A percentile compares a stretch with the other conserved stretches of the same genome.
Evolutionary conservation across 768 basidiomycete species (phyloP).

Genomic region (Sarcodon sp.): DNA sequence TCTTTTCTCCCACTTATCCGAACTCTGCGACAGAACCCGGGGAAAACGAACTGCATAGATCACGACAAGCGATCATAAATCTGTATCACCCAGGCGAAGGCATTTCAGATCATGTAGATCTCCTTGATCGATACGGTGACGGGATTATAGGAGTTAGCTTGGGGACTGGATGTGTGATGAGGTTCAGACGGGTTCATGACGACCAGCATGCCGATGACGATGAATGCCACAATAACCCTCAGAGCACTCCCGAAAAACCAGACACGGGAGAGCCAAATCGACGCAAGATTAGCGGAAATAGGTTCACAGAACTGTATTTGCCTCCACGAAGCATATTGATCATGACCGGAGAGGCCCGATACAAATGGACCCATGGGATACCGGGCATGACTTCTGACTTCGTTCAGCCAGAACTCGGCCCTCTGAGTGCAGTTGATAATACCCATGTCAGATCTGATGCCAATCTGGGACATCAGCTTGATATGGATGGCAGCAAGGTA

Average conservation of each 20-base stretch:
- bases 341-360: constrained; percentile 71
- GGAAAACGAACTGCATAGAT: not conserved
- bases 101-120: constrained; percentile 80
- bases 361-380: constrained; percentile 85
- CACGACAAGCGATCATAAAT: constrained; percentile 80
- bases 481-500: not conserved
- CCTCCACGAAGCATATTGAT: constrained; percentile 68
- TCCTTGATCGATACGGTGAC: constrained; percentile 74
- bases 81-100: constrained; percentile 84
- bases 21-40: constrained; percentile 19
- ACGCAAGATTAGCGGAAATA: too few relatives aligned
- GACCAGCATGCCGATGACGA: not conserved
- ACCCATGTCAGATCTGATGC: not conserved
- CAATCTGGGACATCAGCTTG: not conserved
- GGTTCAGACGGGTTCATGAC: constrained; percentile 29
- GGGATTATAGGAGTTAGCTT: constrained; percentile 86
- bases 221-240: not conserved
- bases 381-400: constrained; percentile 44
- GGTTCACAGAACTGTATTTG: constrained; percentile 42
- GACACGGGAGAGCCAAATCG: too few relatives aligned
- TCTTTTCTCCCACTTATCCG: constrained; percentile 41
- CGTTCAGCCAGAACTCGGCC: constrained; percentile 26
- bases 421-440: not conserved
- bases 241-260: not conserved
- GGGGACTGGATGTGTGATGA: constrained; percentile 71